Base-by-base conservation (phyloP, 2,329 filamentous ascomycete genomes). In the Amauroascus niger region DNA sequence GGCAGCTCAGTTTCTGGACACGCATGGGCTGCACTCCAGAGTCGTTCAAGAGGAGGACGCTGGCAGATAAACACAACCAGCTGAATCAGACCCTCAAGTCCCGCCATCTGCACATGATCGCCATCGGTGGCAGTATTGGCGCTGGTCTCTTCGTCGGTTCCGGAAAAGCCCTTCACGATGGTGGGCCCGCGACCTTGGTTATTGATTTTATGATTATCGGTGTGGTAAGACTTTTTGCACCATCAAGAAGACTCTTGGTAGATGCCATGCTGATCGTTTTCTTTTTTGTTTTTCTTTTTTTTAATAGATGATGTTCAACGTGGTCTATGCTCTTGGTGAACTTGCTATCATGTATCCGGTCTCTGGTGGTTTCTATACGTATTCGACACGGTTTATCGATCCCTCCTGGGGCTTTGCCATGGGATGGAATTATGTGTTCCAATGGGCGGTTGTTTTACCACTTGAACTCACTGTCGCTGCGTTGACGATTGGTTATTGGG, bases 391-490 rank as follows among this genome's bases (percentile, higher is more conserved):
- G 48, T 83, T 83, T 59, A 69, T 83, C 55, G 80, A 82, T 59
- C 80, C 80, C 24, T 74, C 79, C 16, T 78, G 76, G 71, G 71
- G 70, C 1, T 73, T 74, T 49, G 70, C 70, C 22, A 70, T 73
- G 63, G 71, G 71, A 14, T 73, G 71, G 71, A 69, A 72, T 52
- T 93, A 95, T 65, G 87, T 86, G 4, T 69, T 95, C 59, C 84
- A 89, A 68, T 95, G 89, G 88, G 77, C 93, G 1, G 79, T 87
- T 40, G 81, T 90, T 0, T 69, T 95, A 24, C 88, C 88, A 0
- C 76, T 94, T 45, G 88, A 95, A 67, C 82, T 95, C 51, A 86
- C 90, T 53, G 84, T 86, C 2, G 88, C 87, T 5, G 85, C 86
- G 5, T 79, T 91, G 20, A 91, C 87, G 0, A 82, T 91, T 53